phyloP scores from a whole-genome alignment of 2,329 filamentous ascomycete genomes.

The Fusarium musae region DNA sequence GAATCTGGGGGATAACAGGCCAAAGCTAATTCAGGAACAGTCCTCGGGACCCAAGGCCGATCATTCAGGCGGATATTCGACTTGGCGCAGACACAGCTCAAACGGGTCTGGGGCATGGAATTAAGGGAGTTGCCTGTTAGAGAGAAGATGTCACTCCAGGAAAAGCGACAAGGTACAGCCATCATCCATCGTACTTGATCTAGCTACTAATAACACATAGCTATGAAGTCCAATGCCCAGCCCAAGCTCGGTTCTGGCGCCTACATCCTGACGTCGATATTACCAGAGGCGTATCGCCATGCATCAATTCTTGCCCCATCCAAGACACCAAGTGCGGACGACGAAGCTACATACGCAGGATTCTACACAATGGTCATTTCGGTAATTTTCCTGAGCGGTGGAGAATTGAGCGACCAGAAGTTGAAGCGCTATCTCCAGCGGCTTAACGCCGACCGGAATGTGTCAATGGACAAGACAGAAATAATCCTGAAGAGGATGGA shows the following conservation, averaged over 20 bases:
- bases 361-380: conserved; percentile 85
- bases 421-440: conserved; percentile 79
- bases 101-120: conserved; percentile 87
- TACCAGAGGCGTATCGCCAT: conserved; percentile 75
- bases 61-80: conserved; percentile 83
- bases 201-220: conserved; percentile 38
- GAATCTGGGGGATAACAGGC: rapidly evolving
- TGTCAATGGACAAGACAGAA: conserved; percentile 81
- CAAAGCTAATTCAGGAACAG: conserved; percentile 52
- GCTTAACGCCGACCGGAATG: conserved; percentile 79
- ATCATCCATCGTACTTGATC: neutral
- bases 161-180: conserved; percentile 75
- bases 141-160: conserved; percentile 84
- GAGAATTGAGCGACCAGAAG: conserved; percentile 79
- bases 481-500: conserved; percentile 78
- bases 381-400: conserved; percentile 79
- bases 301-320: conserved; percentile 76
- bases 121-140: conserved; percentile 83
- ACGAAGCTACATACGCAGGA: conserved; percentile 83
- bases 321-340: conserved; percentile 69
- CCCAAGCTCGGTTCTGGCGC: conserved; percentile 70
- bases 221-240: conserved; percentile 59
- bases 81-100: conserved; percentile 77
- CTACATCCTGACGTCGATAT: conserved; percentile 80
- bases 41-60: conserved; percentile 76